These are phyloP conservation scores for Lophium mytilinum DNA, from an alignment of 495 filamentous ascomycete genomes.

Conservation along the genomic window DNA sequence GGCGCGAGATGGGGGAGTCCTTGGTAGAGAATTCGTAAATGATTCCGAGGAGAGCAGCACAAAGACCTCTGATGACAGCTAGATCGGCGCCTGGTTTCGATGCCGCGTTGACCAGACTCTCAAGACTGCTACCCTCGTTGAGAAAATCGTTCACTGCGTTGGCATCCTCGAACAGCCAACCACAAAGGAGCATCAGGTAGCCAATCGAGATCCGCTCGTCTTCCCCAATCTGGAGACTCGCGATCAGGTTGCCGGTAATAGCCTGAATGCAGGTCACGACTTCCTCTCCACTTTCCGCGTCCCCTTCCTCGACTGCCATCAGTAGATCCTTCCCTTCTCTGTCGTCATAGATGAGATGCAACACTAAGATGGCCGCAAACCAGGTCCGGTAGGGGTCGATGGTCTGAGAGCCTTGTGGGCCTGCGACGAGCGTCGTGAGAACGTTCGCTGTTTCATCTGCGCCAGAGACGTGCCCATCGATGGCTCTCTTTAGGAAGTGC, in stretches of 20 bases:
- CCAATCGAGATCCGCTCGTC: slow-evolving; percentile 78
- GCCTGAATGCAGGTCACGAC: slow-evolving; percentile 90
- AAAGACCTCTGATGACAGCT: slow-evolving; percentile 70
- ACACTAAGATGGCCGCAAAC: slow-evolving; percentile 84
- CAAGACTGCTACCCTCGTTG: slow-evolving; percentile 85
- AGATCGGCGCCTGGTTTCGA: slow-evolving; percentile 51
- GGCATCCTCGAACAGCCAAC: slow-evolving; percentile 88
- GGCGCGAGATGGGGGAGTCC: slow-evolving; percentile 82
- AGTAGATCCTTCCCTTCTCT: slow-evolving; percentile 68
- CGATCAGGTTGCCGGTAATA: slow-evolving; percentile 72
- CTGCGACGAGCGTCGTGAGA: slow-evolving; percentile 64
- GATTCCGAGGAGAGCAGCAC: slow-evolving; percentile 74
- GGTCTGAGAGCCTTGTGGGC: slow-evolving; percentile 47
- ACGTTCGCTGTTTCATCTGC: slow-evolving; percentile 86
- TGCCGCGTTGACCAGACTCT: slow-evolving; percentile 70
- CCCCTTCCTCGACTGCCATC: slow-evolving; percentile 78
- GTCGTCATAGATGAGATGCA: slow-evolving; percentile 83
- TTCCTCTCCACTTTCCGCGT: slow-evolving; percentile 85
- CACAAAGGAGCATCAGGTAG: slow-evolving; percentile 86
- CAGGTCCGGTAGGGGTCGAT: slow-evolving; percentile 82
- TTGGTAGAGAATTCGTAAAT: slow-evolving; percentile 97
- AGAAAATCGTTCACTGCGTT: slow-evolving; percentile 90
- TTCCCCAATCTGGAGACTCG: slow-evolving; percentile 60
- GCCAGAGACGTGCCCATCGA: slow-evolving; percentile 73
- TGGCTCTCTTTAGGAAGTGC: slow-evolving; percentile 82